Conservation (phyloP, 2,329 filamentous ascomycete species). For the Clonostachys byssicola region DNA sequence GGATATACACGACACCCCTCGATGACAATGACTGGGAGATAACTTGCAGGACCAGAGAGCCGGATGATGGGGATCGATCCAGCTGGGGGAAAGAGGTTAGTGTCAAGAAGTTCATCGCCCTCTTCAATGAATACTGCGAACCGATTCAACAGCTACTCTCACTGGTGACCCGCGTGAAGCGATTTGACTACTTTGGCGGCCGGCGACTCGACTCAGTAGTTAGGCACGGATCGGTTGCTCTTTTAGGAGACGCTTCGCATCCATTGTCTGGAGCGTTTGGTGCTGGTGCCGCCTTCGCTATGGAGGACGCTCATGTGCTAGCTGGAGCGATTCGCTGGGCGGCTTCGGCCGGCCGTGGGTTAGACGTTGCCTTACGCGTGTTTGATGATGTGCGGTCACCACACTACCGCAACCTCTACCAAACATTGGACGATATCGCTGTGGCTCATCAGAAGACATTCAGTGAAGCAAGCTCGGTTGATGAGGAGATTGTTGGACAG, state of each 20-base stretch:
- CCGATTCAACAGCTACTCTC: constrained; percentile 18
- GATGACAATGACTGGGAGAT: constrained; percentile 24
- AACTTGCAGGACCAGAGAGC: constrained; percentile 6
- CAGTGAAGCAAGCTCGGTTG: constrained; percentile 7
- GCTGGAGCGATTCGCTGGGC: constrained; percentile 15
- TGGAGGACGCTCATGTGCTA: constrained; percentile 21
- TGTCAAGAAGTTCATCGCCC: neutral
- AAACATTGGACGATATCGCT: constrained; percentile 14
- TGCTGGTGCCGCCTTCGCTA: constrained; percentile 28
- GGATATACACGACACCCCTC: constrained; percentile 24
- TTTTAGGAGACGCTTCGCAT: constrained; percentile 52
- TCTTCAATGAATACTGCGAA: constrained; percentile 20
- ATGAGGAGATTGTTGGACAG: constrained; percentile 15
- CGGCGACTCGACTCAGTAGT: constrained; percentile 18
- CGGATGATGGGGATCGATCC: constrained; percentile 14
- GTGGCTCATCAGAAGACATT: constrained; percentile 6
- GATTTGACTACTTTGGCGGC: constrained; percentile 22
- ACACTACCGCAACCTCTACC: constrained; percentile 16
- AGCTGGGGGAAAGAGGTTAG: constrained; percentile 16
- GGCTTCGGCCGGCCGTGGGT: constrained; percentile 4
- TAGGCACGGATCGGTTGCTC: constrained; percentile 23
- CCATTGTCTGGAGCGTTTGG: constrained; percentile 42
- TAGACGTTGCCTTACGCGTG: constrained; percentile 13
- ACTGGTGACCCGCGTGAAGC: constrained; percentile 15
- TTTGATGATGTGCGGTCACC: constrained; percentile 18